Evolutionary conservation across 805 yeast species (phyloP).

Genomic region (Starmerella bombicola): DNA sequence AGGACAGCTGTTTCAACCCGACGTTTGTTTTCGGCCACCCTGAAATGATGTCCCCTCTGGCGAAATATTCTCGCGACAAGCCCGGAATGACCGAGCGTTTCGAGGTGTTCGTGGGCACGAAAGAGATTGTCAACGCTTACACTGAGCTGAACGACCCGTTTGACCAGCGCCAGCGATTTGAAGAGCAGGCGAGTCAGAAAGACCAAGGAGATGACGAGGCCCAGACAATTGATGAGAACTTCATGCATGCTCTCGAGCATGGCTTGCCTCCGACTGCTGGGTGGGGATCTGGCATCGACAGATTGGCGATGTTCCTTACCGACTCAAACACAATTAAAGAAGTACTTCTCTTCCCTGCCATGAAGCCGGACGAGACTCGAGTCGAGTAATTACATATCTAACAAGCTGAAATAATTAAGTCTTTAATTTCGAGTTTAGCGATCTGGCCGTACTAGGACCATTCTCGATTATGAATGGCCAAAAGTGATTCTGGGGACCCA

Average conservation of each 20-base stretch:
- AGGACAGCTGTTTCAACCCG: conserved; percentile 89
- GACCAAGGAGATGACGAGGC: conserved; percentile 99
- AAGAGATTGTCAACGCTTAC: conserved; percentile 96
- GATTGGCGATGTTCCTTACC: conserved; percentile 95
- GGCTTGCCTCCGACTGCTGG: conserved; percentile 99
- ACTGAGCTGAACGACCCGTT: conserved; percentile 98
- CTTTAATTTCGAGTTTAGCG: too few relatives aligned
- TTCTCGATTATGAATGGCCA: too few relatives aligned
- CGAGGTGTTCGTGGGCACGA: conserved; percentile 96
- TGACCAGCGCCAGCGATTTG: conserved; percentile 94
- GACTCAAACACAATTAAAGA: conserved; percentile 95
- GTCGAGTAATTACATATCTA: background rate
- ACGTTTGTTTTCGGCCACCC: conserved; percentile 98
- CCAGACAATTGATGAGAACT: conserved; percentile 87
- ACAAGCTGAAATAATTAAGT: background rate
- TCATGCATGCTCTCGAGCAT: conserved; percentile 94
- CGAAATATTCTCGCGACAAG: conserved; percentile 81
- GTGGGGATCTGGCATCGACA: conserved; percentile 99
- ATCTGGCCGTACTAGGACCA: too few relatives aligned
- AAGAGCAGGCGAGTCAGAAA: conserved; percentile 98
- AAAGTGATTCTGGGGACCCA: too few relatives aligned
- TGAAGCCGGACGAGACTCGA: conserved; percentile 91
- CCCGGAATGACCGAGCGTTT: conserved; percentile 97
- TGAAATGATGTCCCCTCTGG: conserved; percentile 98
- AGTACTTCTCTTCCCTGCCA: conserved; percentile 94